These are phyloP conservation scores for Kwoniella dendrophila DNA, from an alignment of 768 basidiomycete species.

Conservation along the genomic window DNA sequence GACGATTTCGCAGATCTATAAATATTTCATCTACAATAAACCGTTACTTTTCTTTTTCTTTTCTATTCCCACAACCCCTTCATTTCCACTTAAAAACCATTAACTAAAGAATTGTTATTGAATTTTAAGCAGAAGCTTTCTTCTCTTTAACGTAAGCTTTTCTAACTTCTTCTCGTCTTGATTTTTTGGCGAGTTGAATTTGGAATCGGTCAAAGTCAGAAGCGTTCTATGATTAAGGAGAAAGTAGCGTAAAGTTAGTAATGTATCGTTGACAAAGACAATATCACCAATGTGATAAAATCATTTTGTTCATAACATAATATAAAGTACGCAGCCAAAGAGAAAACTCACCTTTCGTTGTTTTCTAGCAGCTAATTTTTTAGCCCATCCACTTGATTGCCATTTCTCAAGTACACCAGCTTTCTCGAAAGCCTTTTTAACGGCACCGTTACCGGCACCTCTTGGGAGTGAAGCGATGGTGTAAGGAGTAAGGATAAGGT, in stretches of 20 bases:
- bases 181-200: constrained; percentile 86
- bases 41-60: background rate
- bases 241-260: constrained; percentile 2
- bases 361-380: constrained; percentile 74
- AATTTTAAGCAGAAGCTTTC: constrained; percentile 55
- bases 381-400: constrained; percentile 84
- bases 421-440: constrained; percentile 86
- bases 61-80: background rate
- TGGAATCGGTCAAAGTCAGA: constrained; percentile 92
- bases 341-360: constrained; percentile 65
- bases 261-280: background rate
- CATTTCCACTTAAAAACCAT: background rate
- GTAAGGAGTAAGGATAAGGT: constrained; percentile 87
- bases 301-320: background rate
- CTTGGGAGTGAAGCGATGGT: constrained; percentile 81
- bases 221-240: constrained; percentile 56
- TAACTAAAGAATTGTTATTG: background rate
- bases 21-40: constrained; percentile 3
- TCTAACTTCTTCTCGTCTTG: constrained; percentile 66
- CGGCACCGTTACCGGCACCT: constrained; percentile 74
- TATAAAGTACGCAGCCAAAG: background rate
- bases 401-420: constrained; percentile 82
- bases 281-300: background rate
- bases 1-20: background rate
- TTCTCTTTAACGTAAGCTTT: constrained; percentile 58